Percentiles rank a stretch among this genome's conserved stretches.
Evolutionary conservation across 2,329 filamentous ascomycete species (phyloP).

Genomic region (Penicillium vulpinum): DNA sequence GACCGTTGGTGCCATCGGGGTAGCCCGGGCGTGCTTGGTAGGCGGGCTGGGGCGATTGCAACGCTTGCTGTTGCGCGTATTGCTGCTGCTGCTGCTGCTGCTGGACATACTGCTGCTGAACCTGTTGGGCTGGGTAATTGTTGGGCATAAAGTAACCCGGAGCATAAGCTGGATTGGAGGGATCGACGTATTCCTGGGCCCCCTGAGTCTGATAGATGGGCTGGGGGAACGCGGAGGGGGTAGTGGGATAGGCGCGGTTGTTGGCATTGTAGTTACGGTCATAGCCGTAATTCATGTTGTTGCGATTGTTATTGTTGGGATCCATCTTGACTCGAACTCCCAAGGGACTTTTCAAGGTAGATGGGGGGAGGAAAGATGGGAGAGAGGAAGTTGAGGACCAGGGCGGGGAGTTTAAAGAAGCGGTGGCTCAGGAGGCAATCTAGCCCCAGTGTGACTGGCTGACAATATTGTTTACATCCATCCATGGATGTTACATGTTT

Average conservation of each 20-base stretch:
- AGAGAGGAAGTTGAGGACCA: neutral
- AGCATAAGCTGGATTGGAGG: slow-evolving; percentile 44
- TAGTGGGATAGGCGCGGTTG: slow-evolving; percentile 77
- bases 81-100: slow-evolving; percentile 53
- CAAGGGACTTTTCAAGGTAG: slow-evolving; percentile 5
- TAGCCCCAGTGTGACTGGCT: slow-evolving; percentile 11
- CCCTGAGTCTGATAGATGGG: slow-evolving; percentile 69
- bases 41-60: slow-evolving; percentile 57
- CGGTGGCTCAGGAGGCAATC: slow-evolving; percentile 32
- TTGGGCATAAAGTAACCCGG: slow-evolving; percentile 64
- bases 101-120: slow-evolving; percentile 44
- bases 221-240: slow-evolving; percentile 94
- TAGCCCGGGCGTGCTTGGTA: slow-evolving; percentile 55
- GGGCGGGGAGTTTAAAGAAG: slow-evolving; percentile 25
- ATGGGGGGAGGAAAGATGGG: slow-evolving; percentile 12
- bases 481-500: slow-evolving; percentile 1
- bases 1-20: slow-evolving; percentile 80
- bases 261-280: slow-evolving; percentile 65
- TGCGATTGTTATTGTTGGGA: slow-evolving; percentile 49
- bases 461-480: slow-evolving; percentile 6
- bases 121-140: slow-evolving; percentile 55
- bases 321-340: slow-evolving; percentile 49
- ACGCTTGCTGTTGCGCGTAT: slow-evolving; percentile 51
- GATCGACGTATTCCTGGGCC: slow-evolving; percentile 62
- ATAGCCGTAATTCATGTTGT: slow-evolving; percentile 52